Conservation (phyloP, 306 rosid genomes). For the Datisca glomerata region DNA sequence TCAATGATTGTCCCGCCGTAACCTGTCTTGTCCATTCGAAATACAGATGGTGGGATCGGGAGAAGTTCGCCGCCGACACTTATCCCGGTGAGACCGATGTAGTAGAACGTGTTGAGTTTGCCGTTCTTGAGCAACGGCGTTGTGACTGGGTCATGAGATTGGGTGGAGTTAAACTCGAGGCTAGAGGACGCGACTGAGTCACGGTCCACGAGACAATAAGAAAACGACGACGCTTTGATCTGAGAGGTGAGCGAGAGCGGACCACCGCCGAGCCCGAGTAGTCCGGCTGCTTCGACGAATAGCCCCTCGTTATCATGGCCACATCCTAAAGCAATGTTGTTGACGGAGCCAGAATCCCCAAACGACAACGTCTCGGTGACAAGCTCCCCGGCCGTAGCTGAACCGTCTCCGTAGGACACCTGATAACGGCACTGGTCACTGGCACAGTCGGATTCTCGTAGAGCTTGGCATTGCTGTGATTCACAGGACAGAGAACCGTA, state of each 20-base stretch:
- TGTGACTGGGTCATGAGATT: slow-evolving; percentile 38
- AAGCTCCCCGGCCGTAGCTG: slow-evolving; percentile 58
- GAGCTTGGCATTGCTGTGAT: slow-evolving; percentile 27
- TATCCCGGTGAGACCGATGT: slow-evolving; percentile 38
- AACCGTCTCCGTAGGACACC: slow-evolving; percentile 82
- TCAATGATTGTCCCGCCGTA: slow-evolving; percentile 68
- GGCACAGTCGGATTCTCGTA: slow-evolving; percentile 27
- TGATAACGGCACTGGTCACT: slow-evolving; percentile 40
- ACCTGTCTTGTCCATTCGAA: slow-evolving; percentile 30
- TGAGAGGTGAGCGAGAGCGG: slow-evolving; percentile 41
- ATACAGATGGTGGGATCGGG: slow-evolving; percentile 25
- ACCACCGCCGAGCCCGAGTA: slow-evolving; percentile 84
- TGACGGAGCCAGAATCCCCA: slow-evolving; percentile 33
- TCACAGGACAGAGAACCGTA: slow-evolving; percentile 36
- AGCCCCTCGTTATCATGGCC: slow-evolving; percentile 77
- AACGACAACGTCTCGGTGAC: slow-evolving; percentile 59
- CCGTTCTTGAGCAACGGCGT: slow-evolving; percentile 24
- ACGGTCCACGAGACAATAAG: slow-evolving; percentile 69
- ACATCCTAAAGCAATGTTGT: slow-evolving; percentile 46
- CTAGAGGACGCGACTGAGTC: slow-evolving; percentile 53
- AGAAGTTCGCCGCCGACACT: slow-evolving; percentile 52
- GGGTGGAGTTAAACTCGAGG: slow-evolving; percentile 66
- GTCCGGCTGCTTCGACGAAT: slow-evolving; percentile 59
- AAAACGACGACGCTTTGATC: slow-evolving; percentile 51
- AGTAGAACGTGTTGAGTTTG: slow-evolving; percentile 32